These are phyloP conservation scores for Avena insularis DNA, from an alignment of 176 grass and related monocot species.

Conservation along the genomic window DNA sequence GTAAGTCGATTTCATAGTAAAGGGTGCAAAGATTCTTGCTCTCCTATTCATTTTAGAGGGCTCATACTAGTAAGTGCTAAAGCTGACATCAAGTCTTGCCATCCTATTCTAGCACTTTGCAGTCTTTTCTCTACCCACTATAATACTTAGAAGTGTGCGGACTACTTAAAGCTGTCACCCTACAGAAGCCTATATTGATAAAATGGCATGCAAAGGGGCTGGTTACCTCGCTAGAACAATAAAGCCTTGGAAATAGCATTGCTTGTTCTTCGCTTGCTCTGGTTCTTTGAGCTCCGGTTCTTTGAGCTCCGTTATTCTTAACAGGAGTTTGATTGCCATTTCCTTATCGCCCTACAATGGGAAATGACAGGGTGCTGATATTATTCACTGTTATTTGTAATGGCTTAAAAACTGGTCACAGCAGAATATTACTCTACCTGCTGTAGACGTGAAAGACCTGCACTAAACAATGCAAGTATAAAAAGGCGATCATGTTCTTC, in stretches of 20 bases:
- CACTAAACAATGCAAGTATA: conserved; percentile 68
- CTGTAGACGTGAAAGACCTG: conserved; percentile 56
- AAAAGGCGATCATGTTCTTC: conserved; percentile 80
- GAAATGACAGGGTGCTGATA: neutral
- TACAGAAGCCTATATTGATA: neutral
- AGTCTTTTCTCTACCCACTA: neutral
- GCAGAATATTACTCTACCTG: conserved; percentile 58
- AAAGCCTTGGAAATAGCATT: conserved; percentile 65
- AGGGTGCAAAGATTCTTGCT: neutral
- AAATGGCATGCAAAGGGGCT: conserved; percentile 25
- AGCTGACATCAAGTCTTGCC: neutral
- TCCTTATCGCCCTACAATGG: conserved; percentile 73
- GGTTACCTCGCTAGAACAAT: conserved; percentile 70
- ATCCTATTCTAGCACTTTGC: neutral
- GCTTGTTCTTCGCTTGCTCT: conserved; percentile 59
- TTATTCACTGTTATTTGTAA: conserved; percentile 22
- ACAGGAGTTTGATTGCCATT: conserved; percentile 69
- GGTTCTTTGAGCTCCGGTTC: conserved; percentile 87
- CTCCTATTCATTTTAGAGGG: neutral
- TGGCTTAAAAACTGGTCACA: neutral
- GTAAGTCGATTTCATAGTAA: neutral
- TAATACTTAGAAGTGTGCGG: conserved; percentile 13
- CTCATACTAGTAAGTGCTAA: neutral
- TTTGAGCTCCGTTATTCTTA: conserved; percentile 72
- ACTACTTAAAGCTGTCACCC: neutral